Evolutionary conservation across 257 asterid genomes (phyloP).

Genomic region (Rauvolfia tetraphylla): DNA sequence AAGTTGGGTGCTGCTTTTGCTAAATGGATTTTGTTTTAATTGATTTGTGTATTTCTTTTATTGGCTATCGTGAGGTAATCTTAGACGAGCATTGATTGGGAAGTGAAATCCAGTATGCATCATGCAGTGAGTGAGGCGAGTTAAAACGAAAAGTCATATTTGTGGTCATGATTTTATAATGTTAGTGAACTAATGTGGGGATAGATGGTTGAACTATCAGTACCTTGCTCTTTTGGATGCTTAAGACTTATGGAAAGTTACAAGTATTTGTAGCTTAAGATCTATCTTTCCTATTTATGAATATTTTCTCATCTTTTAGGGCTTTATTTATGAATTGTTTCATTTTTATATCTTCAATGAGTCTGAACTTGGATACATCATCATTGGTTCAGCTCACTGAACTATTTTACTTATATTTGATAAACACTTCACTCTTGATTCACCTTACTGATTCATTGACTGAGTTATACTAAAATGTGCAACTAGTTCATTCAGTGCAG

Average conservation of each 20-base stretch:
- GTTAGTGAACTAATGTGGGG: neutral
- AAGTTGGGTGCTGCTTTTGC: neutral
- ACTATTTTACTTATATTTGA: neutral
- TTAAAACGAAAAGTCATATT: neutral
- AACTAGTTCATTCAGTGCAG: neutral
- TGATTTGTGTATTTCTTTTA: neutral
- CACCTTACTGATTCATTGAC: neutral
- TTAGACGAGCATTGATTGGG: neutral
- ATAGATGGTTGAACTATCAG: neutral
- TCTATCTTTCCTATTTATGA: neutral
- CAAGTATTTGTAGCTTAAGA: neutral
- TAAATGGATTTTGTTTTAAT: neutral
- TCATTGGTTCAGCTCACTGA: neutral
- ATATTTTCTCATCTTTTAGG: neutral
- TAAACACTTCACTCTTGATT: neutral
- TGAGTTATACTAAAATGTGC: too few relatives aligned
- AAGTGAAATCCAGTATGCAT: neutral
- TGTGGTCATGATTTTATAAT: neutral
- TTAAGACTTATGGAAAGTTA: neutral
- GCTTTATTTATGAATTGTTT: neutral
- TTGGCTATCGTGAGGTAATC: neutral
- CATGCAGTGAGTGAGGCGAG: neutral
- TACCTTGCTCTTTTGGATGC: neutral
- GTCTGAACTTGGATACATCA: neutral
- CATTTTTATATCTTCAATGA: neutral